Conservation (phyloP, 2,329 filamentous ascomycete species). For the Alternaria viburni region DNA sequence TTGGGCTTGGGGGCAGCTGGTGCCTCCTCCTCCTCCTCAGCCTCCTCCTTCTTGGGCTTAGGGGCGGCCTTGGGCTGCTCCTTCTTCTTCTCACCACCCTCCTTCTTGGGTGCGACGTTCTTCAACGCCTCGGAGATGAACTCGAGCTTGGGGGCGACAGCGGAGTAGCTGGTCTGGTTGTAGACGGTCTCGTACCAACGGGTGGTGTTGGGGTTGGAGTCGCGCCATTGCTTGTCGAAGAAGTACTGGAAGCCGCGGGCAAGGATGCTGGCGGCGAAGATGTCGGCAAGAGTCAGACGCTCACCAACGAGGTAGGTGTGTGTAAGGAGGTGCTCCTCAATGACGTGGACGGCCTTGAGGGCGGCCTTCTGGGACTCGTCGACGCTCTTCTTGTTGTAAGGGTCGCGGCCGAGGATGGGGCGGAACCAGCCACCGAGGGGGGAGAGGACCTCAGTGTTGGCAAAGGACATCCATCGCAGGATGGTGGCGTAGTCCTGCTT, state of each 20-base stretch:
- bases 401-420: slow-evolving; percentile 78
- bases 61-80: slow-evolving; percentile 65
- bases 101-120: slow-evolving; percentile 76
- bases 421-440: slow-evolving; percentile 80
- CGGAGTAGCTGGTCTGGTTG: slow-evolving; percentile 90
- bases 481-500: slow-evolving; percentile 99
- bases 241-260: slow-evolving; percentile 91
- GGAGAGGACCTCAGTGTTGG: slow-evolving; percentile 84
- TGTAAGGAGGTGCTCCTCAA: slow-evolving; percentile 86
- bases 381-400: slow-evolving; percentile 98
- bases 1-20: slow-evolving; percentile 82
- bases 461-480: slow-evolving; percentile 96
- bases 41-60: slow-evolving; percentile 61
- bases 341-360: slow-evolving; percentile 70
- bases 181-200: slow-evolving; percentile 95
- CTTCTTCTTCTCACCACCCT: slow-evolving; percentile 72
- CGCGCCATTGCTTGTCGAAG: slow-evolving; percentile 89
- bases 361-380: slow-evolving; percentile 77
- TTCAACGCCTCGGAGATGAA: slow-evolving; percentile 83
- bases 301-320: slow-evolving; percentile 98
- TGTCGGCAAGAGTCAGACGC: slow-evolving; percentile 94
- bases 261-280: slow-evolving; percentile 81
- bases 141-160: slow-evolving; percentile 75
- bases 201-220: slow-evolving; percentile 80
- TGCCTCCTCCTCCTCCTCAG: slow-evolving; percentile 68